Percentiles rank a stretch among this genome's conserved stretches.
Evolutionary conservation across 2,329 filamentous ascomycete species (phyloP).

Genomic region (Penicillium sp.): DNA sequence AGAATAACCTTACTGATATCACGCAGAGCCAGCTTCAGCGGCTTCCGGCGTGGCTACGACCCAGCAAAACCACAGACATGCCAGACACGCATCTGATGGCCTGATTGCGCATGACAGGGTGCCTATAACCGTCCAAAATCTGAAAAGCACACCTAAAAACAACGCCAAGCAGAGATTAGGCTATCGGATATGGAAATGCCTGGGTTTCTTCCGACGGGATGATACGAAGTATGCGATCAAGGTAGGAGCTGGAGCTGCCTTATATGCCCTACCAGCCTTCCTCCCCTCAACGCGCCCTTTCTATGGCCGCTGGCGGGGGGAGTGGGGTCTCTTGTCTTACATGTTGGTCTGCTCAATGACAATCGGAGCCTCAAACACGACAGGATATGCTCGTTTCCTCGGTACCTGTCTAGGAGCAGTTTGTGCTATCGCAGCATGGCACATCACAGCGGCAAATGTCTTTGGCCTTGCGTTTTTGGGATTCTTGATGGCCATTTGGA

Average conservation of each 20-base stretch:
- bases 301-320: slow-evolving; percentile 86
- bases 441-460: slow-evolving; percentile 71
- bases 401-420: slow-evolving; percentile 81
- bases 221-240: slow-evolving; percentile 83
- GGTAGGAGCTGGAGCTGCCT: slow-evolving; percentile 82
- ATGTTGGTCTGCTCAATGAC: slow-evolving; percentile 99
- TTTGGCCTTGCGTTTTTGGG: slow-evolving; percentile 77
- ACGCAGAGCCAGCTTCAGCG: neutral
- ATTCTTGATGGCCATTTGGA: slow-evolving; percentile 76
- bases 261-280: slow-evolving; percentile 90
- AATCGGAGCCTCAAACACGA: slow-evolving; percentile 92
- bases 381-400: slow-evolving; percentile 79
- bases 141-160: slow-evolving; percentile 1
- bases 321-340: slow-evolving; percentile 95
- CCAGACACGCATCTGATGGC: slow-evolving; percentile 9
- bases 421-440: slow-evolving; percentile 77
- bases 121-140: slow-evolving; percentile 5
- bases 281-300: slow-evolving; percentile 73
- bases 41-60: neutral
- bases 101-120: slow-evolving; percentile 10
- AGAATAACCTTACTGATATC: neutral
- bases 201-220: slow-evolving; percentile 62
- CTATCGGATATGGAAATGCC: slow-evolving; percentile 43
- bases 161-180: slow-evolving; percentile 33
- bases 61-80: neutral